Evolutionary conservation across 1,284 basidiomycete genomes (phyloP).

Genomic region (Papiliotrema nemorosa): DNA sequence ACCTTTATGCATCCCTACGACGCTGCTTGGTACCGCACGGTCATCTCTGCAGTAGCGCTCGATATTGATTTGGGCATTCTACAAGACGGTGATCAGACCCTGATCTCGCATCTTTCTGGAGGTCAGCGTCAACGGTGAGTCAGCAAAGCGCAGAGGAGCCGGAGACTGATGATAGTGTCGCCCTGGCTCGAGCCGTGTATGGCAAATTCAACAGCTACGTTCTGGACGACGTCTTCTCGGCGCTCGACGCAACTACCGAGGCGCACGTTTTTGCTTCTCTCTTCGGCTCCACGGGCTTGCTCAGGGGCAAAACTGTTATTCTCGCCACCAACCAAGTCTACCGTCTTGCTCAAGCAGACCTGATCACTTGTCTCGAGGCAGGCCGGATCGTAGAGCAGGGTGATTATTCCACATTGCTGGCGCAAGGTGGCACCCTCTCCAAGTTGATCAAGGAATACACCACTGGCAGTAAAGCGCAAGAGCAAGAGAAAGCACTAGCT

Average conservation of each 20-base stretch:
- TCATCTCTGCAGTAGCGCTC: conserved; percentile 69
- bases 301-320: conserved; percentile 9
- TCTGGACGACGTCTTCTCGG: conserved; percentile 78
- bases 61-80: conserved; percentile 64
- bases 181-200: conserved; percentile 50
- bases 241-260: conserved; percentile 63
- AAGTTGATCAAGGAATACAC: conserved; percentile 11
- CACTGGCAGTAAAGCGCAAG: conserved; percentile 6
- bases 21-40: conserved; percentile 61
- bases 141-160: too few relatives aligned
- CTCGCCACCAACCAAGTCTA: conserved; percentile 22
- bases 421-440: conserved; percentile 5
- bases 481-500: conserved; percentile 26
- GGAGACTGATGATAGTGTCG: conserved; percentile 7
- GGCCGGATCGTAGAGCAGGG: conserved; percentile 16
- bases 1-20: conserved; percentile 65
- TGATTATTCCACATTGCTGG: conserved; percentile 4
- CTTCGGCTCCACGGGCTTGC: conserved; percentile 11
- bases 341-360: conserved; percentile 11
- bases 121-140: conserved; percentile 70
- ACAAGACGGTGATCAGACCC: conserved; percentile 62
- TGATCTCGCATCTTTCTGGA: conserved; percentile 49
- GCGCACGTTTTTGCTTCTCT: conserved; percentile 14
- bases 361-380: conserved; percentile 10
- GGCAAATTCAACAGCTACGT: conserved; percentile 59